Evolutionary conservation across 192 early-diverging fungal species (phyloP).

Genomic region (Backusella tuberculispora): DNA sequence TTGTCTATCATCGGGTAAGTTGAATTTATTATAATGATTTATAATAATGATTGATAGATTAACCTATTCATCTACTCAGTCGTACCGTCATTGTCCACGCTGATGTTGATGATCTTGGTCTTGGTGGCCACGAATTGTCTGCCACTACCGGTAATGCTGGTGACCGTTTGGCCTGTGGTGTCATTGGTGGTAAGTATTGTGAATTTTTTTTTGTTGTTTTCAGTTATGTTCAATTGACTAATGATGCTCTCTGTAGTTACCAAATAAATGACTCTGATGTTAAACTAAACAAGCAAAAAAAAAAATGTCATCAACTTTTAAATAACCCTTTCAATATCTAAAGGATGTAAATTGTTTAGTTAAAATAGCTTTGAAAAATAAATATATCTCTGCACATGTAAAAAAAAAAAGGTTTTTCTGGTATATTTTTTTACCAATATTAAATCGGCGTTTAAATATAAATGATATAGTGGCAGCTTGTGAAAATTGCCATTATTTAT

Average conservation of each 20-base stretch:
- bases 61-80: constrained; percentile 35
- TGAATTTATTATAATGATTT: not conserved
- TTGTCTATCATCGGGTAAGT: constrained; percentile 75
- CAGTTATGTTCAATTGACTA: not conserved
- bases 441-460: no score
- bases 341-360: no score
- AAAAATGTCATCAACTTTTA: not conserved
- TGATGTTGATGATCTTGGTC: constrained; percentile 85
- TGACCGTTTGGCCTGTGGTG: constrained; percentile 85
- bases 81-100: constrained; percentile 87
- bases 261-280: constrained; percentile 12
- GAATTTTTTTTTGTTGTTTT: not conserved
- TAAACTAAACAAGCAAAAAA: not conserved
- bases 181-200: constrained; percentile 68
- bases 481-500: no score
- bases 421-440: no score
- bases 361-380: no score
- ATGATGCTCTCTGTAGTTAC: constrained; percentile 8
- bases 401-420: no score
- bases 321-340: constrained; percentile 1
- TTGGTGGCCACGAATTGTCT: constrained; percentile 73
- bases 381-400: no score
- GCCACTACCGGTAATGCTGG: constrained; percentile 88
- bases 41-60: not conserved
- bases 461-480: no score